Evolutionary conservation across 306 rosid species (phyloP), one percentile per base, ranked within the genome.

Genomic region (Quercus cerris): DNA sequence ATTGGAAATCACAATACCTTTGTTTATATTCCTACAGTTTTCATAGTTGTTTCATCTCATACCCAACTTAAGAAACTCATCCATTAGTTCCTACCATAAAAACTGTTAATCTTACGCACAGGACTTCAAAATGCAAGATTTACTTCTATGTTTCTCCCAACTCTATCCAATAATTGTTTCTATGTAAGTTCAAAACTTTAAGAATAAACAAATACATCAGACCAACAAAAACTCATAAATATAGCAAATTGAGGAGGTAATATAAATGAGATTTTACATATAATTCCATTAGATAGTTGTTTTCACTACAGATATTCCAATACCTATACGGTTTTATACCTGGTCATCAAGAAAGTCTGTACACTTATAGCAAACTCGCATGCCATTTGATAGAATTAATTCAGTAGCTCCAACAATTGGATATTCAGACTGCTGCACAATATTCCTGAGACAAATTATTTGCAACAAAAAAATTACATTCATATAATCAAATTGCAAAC

Each of bases 271-370:
- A 68, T 33, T 33, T 19, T 68, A 5, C 28, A 2, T 20, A 70
- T 9, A 18, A 27, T 54, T 41, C 67, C 13, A 28, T 23, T 18
- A 41, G 5, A 78, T 41, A 9, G 31, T 22, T 27, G 28, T 68
- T 75, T 68, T 18, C 15, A 68, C 52, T 35, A 68, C 67, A 80
- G 54, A 80, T 68, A 51, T 52, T 81, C 80, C 77, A 78, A 83
- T 69, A 64, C 74, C 70, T 35, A 38, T 15, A 30, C 64, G 62
- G 69, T 80, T 62, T 46, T 56, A 27, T 78, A 94, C 99, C 99
- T 95, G 99, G 75, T 95, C 99, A 77, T 88, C 94, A 14, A 95
- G 99, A 86, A 95, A 95, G 85, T 95, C 93, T 69, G 99, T 91
- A 70, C 89, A 75, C 84, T 93, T 93, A 61, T 90, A 95, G 90